Percentiles rank a stretch among this genome's conserved stretches.
phyloP scores from a whole-genome alignment of 768 basidiomycete species.

The Suillus bovinus region DNA sequence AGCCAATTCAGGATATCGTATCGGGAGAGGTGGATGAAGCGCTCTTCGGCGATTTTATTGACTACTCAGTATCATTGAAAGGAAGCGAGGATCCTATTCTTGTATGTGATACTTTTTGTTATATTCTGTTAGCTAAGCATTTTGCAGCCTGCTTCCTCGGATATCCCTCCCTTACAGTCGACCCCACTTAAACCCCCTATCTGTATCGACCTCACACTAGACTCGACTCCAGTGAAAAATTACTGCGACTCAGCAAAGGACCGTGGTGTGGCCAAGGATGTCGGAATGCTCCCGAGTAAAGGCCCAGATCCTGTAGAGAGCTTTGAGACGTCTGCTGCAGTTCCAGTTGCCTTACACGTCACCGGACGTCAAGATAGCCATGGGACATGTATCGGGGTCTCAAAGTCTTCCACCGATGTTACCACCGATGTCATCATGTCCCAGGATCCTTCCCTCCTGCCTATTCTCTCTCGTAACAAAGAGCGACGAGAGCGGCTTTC shows the following conservation, averaged over 20 bases:
- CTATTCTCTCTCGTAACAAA: background rate
- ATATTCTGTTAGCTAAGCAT: conserved; percentile 6
- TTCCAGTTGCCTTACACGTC: background rate
- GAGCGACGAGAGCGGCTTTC: background rate
- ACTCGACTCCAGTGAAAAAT: conserved; percentile 24
- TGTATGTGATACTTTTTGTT: background rate
- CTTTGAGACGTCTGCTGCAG: too few relatives aligned
- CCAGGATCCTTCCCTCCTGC: background rate
- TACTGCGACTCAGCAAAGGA: background rate
- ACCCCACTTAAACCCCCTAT: conserved; percentile 25
- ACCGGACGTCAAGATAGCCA: background rate
- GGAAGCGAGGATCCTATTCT: conserved; percentile 6
- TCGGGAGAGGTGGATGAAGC: background rate
- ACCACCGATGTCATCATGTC: background rate
- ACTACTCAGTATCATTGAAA: conserved; percentile 9
- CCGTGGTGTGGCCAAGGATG: background rate
- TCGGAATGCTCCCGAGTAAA: background rate
- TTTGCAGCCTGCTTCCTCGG: conserved; percentile 13
- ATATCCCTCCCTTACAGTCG: conserved; percentile 9
- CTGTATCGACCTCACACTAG: conserved; percentile 48
- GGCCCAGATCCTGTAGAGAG: background rate
- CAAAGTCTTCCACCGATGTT: background rate
- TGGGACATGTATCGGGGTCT: background rate
- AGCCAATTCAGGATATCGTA: background rate
- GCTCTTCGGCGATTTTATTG: conserved; percentile 4